These are phyloP conservation scores for Fusarium sp. DNA, from an alignment of 2,329 filamentous ascomycete species.

Conservation along the genomic window DNA sequence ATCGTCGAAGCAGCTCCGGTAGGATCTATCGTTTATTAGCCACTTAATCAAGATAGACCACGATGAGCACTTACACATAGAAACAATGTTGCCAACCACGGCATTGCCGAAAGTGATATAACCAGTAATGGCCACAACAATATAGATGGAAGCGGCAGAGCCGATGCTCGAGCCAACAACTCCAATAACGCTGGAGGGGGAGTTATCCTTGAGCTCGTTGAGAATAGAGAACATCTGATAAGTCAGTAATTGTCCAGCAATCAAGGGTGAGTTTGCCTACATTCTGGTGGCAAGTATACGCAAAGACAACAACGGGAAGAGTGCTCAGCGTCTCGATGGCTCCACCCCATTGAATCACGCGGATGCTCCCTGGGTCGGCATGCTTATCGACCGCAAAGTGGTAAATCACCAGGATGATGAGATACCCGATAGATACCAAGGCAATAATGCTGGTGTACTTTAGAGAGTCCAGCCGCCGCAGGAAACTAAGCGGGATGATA, in stretches of 20 bases:
- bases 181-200: conserved; percentile 76
- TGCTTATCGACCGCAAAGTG: conserved; percentile 88
- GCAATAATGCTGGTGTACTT: conserved; percentile 97
- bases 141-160: conserved; percentile 85
- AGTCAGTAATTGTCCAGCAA: conserved; percentile 1
- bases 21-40: conserved; percentile 48
- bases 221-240: conserved; percentile 95
- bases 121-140: conserved; percentile 92
- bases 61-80: conserved; percentile 76
- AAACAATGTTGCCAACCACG: conserved; percentile 91
- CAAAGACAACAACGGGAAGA: conserved; percentile 95
- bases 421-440: conserved; percentile 90
- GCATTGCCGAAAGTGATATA: conserved; percentile 95
- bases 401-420: conserved; percentile 92
- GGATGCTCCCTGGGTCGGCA: conserved; percentile 77
- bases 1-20: conserved; percentile 81
- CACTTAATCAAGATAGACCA: too few relatives aligned
- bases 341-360: conserved; percentile 82
- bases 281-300: conserved; percentile 99
- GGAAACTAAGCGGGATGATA: conserved; percentile 93
- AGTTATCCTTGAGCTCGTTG: conserved; percentile 91
- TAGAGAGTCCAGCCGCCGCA: conserved; percentile 90
- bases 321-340: conserved; percentile 82
- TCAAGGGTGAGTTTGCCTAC: conserved; percentile 57
- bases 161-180: conserved; percentile 89